phyloP scores from a whole-genome alignment of 306 rosid genomes.

The Begonia loranthoides region DNA sequence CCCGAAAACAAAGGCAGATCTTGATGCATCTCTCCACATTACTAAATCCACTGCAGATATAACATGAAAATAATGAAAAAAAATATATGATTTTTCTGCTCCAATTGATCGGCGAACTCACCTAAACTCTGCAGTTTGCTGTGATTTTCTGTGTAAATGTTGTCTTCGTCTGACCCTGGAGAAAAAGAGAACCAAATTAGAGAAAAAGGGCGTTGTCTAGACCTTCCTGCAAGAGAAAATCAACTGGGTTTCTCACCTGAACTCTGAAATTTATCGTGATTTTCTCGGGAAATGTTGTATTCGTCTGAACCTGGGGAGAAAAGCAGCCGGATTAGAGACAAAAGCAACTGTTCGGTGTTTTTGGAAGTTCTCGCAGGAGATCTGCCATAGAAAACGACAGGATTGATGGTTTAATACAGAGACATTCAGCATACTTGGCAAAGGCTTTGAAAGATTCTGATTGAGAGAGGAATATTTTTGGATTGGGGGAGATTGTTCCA shows the following conservation, averaged over 20 bases:
- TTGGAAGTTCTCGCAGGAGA: too few relatives aligned
- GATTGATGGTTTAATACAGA: neutral
- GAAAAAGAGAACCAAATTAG: conserved; percentile 6
- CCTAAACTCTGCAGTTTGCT: conserved; percentile 75
- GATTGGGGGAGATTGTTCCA: conserved; percentile 25
- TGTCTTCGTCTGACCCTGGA: conserved; percentile 19
- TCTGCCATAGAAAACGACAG: neutral
- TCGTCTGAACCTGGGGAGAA: conserved; percentile 22
- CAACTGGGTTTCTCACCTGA: too few relatives aligned
- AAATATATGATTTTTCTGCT: neutral
- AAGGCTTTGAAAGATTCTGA: neutral
- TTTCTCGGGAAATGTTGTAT: neutral
- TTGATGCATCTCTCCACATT: conserved; percentile 87
- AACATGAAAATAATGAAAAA: neutral
- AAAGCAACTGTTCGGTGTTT: too few relatives aligned
- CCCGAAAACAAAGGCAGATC: conserved; percentile 77
- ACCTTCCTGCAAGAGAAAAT: too few relatives aligned
- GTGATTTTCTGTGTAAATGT: conserved; percentile 45
- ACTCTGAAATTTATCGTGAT: too few relatives aligned
- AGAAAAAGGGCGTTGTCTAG: too few relatives aligned
- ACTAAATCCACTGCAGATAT: conserved; percentile 54
- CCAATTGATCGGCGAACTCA: conserved; percentile 12
- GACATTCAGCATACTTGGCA: conserved; percentile 4
- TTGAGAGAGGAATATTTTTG: conserved; percentile 4
- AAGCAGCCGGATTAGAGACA: neutral